Base-by-base conservation (phyloP, 768 basidiomycete species). In the Leccinum fibrillosum region DNA sequence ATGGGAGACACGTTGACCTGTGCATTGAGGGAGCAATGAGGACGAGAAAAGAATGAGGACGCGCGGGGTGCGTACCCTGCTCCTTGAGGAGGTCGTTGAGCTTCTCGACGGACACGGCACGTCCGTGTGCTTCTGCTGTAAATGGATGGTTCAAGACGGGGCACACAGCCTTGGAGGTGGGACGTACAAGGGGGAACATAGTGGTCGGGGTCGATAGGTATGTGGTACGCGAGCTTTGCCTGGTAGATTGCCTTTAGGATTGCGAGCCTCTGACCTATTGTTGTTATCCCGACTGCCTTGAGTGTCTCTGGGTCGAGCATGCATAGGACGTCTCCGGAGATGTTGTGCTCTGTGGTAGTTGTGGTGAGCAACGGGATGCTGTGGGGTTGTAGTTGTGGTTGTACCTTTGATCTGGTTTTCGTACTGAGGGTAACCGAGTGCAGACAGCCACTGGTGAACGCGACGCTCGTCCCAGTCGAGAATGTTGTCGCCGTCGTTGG, bases 231-330 rank as follows among this genome's bases (percentile, higher is more conserved):
- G 53, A 94, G 75, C 78, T 99, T 99, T 66, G 92, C 77, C 54
- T 85, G 85, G 76, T 97, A 98, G 57, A 98, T 86, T 50, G 90
- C 88, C 73, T 94, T 95, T 71, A 98, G 86, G 62, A 98, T 93
- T 47, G 90, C 80, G 35, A 99, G 76, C 55, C 97, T 81, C 74
- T 98, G 95, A 21, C 97, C 97, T 62, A 98, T 84, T 35, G 90
- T 92, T n/a, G 82, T 69, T 45, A 99, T 82, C 8, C 97, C 97
- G 56, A 98, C 77, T 45, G 90, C 86, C 73, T 90, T 92, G 62
- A 99, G 83, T 2, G 84, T 75, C 23, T 94, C 90, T n/a, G 86
- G 80, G 70, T 94, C 90, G 50, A 98, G 80, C 65, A 90, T 77
- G 61, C 89, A 86, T 7, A 99, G 82, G 2, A 92, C 85, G 62